Evolutionary conservation across 495 filamentous ascomycete species (phyloP).

Genomic region (Daldinia vernicosa): DNA sequence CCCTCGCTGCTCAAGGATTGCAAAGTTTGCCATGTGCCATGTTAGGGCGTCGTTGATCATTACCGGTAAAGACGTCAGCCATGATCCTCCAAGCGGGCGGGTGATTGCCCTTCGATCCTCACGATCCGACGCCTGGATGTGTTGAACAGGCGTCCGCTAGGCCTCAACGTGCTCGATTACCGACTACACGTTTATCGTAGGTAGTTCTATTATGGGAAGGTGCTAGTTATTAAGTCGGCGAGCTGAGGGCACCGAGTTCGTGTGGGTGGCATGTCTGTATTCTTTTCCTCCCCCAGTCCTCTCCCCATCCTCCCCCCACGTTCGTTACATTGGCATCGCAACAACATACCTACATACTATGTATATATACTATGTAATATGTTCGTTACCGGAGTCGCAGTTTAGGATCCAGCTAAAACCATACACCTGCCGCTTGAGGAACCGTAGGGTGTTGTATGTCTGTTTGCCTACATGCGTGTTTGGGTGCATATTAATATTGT

Average conservation of each 20-base stretch:
- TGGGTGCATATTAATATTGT: neutral
- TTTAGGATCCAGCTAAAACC: constrained; percentile 29
- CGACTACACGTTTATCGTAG: constrained; percentile 19
- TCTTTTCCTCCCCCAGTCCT: neutral
- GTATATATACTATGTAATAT: neutral
- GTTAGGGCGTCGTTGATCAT: constrained; percentile 7
- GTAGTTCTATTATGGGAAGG: constrained; percentile 35
- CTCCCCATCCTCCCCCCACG: constrained; percentile 22
- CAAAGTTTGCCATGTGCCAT: constrained; percentile 5
- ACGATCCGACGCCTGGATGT: constrained; percentile 11
- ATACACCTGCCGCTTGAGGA: constrained; percentile 37
- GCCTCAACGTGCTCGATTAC: constrained; percentile 21
- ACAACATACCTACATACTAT: neutral
- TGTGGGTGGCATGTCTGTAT: neutral
- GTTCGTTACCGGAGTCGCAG: constrained; percentile 14
- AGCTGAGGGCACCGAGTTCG: constrained; percentile 14
- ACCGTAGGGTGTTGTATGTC: neutral
- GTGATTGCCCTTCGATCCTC: constrained; percentile 22
- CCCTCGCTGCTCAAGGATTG: constrained; percentile 3
- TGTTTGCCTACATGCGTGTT: constrained; percentile 30
- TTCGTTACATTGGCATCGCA: constrained; percentile 19
- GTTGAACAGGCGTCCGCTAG: constrained; percentile 2
- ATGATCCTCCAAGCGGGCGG: constrained; percentile 8
- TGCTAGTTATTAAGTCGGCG: constrained; percentile 16
- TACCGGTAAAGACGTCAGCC: neutral